phyloP scores from a whole-genome alignment of 2,329 filamentous ascomycete species.

The Fusarium pseudograminearum region DNA sequence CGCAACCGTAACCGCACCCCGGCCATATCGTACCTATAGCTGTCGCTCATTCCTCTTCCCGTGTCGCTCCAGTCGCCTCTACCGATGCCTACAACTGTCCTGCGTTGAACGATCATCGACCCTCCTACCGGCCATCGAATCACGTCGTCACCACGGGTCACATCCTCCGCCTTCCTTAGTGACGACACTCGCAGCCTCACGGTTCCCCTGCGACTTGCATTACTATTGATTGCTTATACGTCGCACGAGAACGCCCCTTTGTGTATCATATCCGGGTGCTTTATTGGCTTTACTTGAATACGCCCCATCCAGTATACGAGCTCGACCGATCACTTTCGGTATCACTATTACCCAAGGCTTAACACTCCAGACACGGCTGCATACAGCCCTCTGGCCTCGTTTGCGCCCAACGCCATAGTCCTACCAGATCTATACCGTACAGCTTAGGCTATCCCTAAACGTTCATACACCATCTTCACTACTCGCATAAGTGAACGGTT shows the following conservation, averaged over 20 bases:
- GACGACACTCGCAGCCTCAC: constrained; percentile 42
- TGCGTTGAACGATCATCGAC: constrained; percentile 35
- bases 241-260: constrained; percentile 45
- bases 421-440: constrained; percentile 36
- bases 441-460: constrained; percentile 21
- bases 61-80: constrained; percentile 21
- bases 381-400: constrained; percentile 40
- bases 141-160: constrained; percentile 31
- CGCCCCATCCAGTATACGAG: constrained; percentile 51
- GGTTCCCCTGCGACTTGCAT: constrained; percentile 19
- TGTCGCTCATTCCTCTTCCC: neutral
- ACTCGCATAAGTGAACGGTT: constrained; percentile 27
- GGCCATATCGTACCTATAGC: constrained; percentile 23
- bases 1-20: constrained; percentile 7
- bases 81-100: constrained; percentile 12
- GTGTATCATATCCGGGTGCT: constrained; percentile 40
- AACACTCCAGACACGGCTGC: constrained; percentile 45
- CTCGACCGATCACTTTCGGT: constrained; percentile 45
- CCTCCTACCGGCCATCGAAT: constrained; percentile 31
- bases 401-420: constrained; percentile 43
- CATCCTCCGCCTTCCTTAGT: constrained; percentile 27
- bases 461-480: constrained; percentile 36
- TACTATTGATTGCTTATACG: constrained; percentile 42
- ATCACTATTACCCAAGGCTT: constrained; percentile 37
- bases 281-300: constrained; percentile 44